A percentile compares a stretch with the other conserved stretches of the same genome.
Evolutionary conservation across 2,329 filamentous ascomycete genomes (phyloP).

Genomic region (Lecanicillium sp.): DNA sequence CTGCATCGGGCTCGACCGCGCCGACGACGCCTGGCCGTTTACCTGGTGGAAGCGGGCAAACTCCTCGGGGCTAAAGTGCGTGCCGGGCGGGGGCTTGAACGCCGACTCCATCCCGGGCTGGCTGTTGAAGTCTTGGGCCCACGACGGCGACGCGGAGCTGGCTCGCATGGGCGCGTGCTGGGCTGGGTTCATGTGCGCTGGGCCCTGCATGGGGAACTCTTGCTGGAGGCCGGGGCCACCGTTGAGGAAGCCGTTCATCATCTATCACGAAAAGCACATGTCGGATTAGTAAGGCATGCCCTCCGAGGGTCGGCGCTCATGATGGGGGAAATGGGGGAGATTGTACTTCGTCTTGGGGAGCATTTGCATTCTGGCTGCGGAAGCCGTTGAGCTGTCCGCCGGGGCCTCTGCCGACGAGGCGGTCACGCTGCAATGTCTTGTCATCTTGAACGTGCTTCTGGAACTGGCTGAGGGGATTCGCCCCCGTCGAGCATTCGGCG

Average conservation of each 20-base stretch:
- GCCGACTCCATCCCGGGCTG: slow-evolving; percentile 66
- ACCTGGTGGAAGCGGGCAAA: slow-evolving; percentile 83
- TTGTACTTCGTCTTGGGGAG: slow-evolving; percentile 64
- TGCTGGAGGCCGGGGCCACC: slow-evolving; percentile 56
- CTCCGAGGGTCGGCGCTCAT: slow-evolving; percentile 4
- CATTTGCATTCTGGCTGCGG: slow-evolving; percentile 61
- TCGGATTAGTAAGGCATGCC: slow-evolving; percentile 21
- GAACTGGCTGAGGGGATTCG: slow-evolving; percentile 94
- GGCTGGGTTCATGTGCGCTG: slow-evolving; percentile 39
- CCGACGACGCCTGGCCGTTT: slow-evolving; percentile 46
- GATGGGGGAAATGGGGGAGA: no score
- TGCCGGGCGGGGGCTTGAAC: slow-evolving; percentile 50
- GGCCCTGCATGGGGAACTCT: slow-evolving; percentile 44
- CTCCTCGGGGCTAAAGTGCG: slow-evolving; percentile 71
- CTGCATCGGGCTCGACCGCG: slow-evolving; percentile 54
- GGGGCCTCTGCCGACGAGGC: slow-evolving; percentile 69
- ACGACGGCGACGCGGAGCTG: slow-evolving; percentile 45
- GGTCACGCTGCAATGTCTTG: slow-evolving; percentile 86
- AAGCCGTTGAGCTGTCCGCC: slow-evolving; percentile 68
- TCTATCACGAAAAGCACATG: slow-evolving; percentile 44
- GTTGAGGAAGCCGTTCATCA: slow-evolving; percentile 91
- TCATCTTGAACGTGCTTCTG: slow-evolving; percentile 96
- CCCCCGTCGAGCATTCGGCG: slow-evolving; percentile 93
- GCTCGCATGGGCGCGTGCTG: slow-evolving; percentile 45
- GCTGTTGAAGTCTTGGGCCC: slow-evolving; percentile 44